Evolutionary conservation across 2,329 filamentous ascomycete species (phyloP).

Genomic region (Xylaria sp.): DNA sequence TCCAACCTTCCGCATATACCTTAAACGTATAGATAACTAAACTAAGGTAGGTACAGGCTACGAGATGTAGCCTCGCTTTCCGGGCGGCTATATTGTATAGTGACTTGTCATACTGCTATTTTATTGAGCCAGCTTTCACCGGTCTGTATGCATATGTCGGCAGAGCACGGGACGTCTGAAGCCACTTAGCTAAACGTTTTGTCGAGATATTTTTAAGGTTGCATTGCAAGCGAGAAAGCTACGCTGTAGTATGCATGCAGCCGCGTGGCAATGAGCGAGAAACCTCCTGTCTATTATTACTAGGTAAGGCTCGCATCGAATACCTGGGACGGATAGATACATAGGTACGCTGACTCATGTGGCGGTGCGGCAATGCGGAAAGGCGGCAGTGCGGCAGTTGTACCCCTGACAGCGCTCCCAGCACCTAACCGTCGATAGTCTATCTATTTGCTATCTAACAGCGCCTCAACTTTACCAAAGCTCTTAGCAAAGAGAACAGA

Average conservation of each 20-base stretch:
- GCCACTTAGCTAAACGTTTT: neutral
- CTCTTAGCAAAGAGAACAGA: too few species aligned
- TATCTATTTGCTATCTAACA: too few species aligned
- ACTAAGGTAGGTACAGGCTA: neutral
- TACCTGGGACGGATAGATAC: neutral
- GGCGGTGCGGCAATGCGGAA: neutral
- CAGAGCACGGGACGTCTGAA: constrained; percentile 5
- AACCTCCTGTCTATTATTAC: neutral
- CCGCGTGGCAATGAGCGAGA: neutral
- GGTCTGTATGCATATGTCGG: neutral
- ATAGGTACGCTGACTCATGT: neutral
- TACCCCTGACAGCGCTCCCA: too few species aligned
- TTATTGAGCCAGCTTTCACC: constrained; percentile 5
- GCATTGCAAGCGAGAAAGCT: neutral
- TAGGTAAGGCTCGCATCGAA: neutral
- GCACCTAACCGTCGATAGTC: too few species aligned
- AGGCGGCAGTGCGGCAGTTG: too few species aligned
- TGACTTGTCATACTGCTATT: constrained; percentile 1
- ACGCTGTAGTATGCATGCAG: constrained; percentile 15
- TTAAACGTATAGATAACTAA: too few species aligned
- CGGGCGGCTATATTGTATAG: neutral
- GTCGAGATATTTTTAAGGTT: neutral
- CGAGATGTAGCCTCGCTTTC: neutral
- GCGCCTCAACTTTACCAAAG: too few species aligned
- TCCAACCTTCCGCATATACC: neutral